A percentile compares a stretch with the other conserved stretches of the same genome.
Conservation (phyloP, 2,329 filamentous ascomycete genomes). For the Pezicula carpinea region DNA sequence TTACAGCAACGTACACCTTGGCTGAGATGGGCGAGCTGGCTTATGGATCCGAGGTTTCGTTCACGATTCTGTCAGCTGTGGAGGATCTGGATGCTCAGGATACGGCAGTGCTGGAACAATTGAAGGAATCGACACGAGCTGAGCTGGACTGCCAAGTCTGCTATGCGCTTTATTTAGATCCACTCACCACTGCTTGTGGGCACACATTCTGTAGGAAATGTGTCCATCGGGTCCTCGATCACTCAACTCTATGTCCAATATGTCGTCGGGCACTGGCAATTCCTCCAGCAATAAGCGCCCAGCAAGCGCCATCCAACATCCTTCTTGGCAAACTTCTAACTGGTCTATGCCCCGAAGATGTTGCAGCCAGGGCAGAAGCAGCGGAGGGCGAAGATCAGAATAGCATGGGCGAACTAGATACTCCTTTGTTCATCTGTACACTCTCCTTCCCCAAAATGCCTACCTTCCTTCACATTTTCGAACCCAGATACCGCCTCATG, state of each 20-base stretch:
- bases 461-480: conserved; percentile 86
- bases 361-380: conserved; percentile 49
- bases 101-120: conserved; percentile 43
- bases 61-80: conserved; percentile 31
- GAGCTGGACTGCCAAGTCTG: conserved; percentile 89
- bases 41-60: conserved; percentile 51
- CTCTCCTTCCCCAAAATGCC: conserved; percentile 78
- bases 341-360: conserved; percentile 63
- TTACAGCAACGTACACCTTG: conserved; percentile 63
- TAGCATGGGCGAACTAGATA: conserved; percentile 51
- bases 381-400: conserved; percentile 53
- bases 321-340: conserved; percentile 59
- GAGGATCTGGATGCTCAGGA: conserved; percentile 34
- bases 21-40: conserved; percentile 56
- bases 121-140: conserved; percentile 57
- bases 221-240: conserved; percentile 69
- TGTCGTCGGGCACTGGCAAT: conserved; percentile 64
- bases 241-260: conserved; percentile 73
- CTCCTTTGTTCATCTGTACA: conserved; percentile 77
- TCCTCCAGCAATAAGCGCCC: conserved; percentile 30
- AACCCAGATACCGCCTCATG: conserved; percentile 89
- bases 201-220: conserved; percentile 87
- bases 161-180: conserved; percentile 75
- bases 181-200: conserved; percentile 78
- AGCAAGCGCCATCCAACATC: conserved; percentile 51